Evolutionary conservation across 164 flowering plant species (phyloP), one percentile per base, ranked within the genome.

Genomic region (Vitis labrusca): DNA sequence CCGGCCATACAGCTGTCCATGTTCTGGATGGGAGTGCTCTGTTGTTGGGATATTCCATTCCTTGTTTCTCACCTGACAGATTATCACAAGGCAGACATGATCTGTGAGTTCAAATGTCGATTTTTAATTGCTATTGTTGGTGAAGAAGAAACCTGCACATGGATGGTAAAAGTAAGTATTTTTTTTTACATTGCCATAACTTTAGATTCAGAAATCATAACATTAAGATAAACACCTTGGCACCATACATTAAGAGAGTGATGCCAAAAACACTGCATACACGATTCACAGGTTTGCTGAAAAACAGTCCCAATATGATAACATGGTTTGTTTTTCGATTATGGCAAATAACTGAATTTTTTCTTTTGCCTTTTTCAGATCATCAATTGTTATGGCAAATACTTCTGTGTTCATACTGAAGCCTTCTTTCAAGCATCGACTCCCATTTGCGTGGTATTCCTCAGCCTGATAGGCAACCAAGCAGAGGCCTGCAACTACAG

Each of bases 81-180:
- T 72, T 86, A 86, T 58, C 89, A 86, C 80, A 84, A 83, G 63
- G 88, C 84, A 14, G 90, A 84, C 70, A 86, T 86, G 90, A 89
- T 89, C 62, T 80, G 86, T 77, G 80, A 88, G 11, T 86, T 86
- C 60, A 85, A 86, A 70, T 88, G 83, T 71, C 87, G 90, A 6
- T 85, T 85, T 81, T 88, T 85, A 67, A 86, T 1, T 19, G 23
- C 84, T 1, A 1, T 1, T 19, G 1, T 19, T 1, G 0, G 1
- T 19, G 23, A 19, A 17, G 19, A 17, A 17, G 19, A 19, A 19
- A 19, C 23, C 23, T 19, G 23, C 23, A 19, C 1, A 19, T 19
- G 23, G 0, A 19, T 19, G 1, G 23, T 1, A 19, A 1, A 1
- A 1, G 23, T 19, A 19, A 19, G 23, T 19, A 19, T 17, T 1